These are phyloP conservation scores for Strigomonas culicis DNA, from an alignment of 208 protist genomes.

Conservation along the genomic window DNA sequence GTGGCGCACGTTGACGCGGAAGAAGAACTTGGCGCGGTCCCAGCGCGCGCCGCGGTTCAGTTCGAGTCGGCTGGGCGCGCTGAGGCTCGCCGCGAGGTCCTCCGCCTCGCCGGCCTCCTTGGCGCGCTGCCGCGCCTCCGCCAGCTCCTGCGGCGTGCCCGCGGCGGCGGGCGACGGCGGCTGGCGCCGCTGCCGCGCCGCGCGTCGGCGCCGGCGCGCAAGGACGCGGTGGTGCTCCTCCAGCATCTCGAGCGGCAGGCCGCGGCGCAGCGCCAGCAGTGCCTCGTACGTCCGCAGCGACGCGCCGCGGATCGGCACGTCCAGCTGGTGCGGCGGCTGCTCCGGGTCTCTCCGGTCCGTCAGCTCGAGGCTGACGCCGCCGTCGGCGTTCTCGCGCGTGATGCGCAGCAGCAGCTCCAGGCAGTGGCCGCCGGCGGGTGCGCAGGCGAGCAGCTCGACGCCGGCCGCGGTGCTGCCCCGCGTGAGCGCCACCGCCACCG, in stretches of 20 bases:
- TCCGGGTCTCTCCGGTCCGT: neutral
- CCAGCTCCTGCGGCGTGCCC: neutral
- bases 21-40: conserved; percentile 38
- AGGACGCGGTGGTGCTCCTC: neutral
- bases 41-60: neutral
- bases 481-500: neutral
- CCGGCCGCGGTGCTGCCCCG: conserved; percentile 1
- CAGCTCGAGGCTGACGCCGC: conserved; percentile 11
- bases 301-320: conserved; percentile 12
- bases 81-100: neutral
- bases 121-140: neutral
- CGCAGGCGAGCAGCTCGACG: conserved; percentile 8
- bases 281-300: conserved; percentile 2
- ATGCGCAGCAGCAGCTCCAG: conserved; percentile 17
- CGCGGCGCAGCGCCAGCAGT: conserved; percentile 2
- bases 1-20: conserved; percentile 24
- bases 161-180: no score
- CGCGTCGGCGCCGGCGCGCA: neutral
- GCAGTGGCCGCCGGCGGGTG: conserved; percentile 3
- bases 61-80: neutral
- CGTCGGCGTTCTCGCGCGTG: conserved; percentile 4
- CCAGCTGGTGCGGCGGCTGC: conserved; percentile 11
- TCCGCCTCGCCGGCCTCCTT: neutral
- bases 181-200: neutral
- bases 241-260: conserved; percentile 5